Percentiles rank a stretch among this genome's conserved stretches.
phyloP scores from a whole-genome alignment of 805 yeast species.

The Kodamaea lidongshanica region DNA sequence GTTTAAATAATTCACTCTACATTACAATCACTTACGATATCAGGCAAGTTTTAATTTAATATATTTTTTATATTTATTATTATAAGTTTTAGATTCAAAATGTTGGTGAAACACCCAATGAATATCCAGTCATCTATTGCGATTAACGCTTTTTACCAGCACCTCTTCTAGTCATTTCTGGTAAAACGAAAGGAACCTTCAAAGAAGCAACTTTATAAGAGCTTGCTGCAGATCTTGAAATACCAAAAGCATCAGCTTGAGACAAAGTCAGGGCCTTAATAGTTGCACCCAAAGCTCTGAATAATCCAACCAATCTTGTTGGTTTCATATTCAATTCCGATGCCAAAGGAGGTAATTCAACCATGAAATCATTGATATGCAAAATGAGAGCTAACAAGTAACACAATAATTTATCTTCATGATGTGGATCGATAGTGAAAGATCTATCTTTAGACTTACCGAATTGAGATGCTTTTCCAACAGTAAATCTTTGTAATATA shows the following conservation, averaged over 20 bases:
- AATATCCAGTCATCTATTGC: too few relatives aligned
- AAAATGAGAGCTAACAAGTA: constrained; percentile 65
- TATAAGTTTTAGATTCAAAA: too few relatives aligned
- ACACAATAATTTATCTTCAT: constrained; percentile 82
- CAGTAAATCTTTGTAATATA: constrained; percentile 65
- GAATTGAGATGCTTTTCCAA: constrained; percentile 53
- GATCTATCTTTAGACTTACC: constrained; percentile 73
- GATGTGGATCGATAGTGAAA: constrained; percentile 79
- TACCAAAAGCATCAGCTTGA: constrained; percentile 70
- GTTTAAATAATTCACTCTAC: too few relatives aligned
- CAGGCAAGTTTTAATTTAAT: too few relatives aligned
- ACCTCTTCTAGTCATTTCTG: constrained; percentile 70
- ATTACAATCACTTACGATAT: too few relatives aligned
- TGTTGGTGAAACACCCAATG: too few relatives aligned
- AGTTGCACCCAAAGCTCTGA: constrained; percentile 76
- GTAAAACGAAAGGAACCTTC: constrained; percentile 84
- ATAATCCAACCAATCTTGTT: constrained; percentile 57
- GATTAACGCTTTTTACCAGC: constrained; percentile 6
- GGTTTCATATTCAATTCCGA: constrained; percentile 80
- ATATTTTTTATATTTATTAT: too few relatives aligned
- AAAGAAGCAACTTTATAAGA: constrained; percentile 75
- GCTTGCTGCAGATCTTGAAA: constrained; percentile 53
- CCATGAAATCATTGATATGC: constrained; percentile 68
- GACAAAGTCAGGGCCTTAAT: constrained; percentile 65
- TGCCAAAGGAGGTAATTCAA: constrained; percentile 77